Percentiles rank a stretch among this genome's conserved stretches.
Conservation (phyloP, 805 yeast genomes). For the Metschnikowia santaceciliae region DNA sequence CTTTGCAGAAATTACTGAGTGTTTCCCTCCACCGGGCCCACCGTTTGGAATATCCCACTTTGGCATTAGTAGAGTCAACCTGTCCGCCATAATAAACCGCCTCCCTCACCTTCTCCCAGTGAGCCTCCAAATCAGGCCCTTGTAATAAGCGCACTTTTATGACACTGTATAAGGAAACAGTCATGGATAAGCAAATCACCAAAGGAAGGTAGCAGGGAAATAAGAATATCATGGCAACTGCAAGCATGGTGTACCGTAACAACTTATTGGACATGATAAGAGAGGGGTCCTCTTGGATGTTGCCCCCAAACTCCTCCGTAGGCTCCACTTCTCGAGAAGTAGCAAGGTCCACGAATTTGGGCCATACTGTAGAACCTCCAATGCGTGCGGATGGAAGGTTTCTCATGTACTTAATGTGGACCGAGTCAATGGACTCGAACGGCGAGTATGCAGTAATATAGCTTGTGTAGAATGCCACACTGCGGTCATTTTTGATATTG, state of each 20-base stretch:
- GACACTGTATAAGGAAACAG: constrained; percentile 38
- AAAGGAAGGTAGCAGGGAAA: constrained; percentile 52
- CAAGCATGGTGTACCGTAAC: constrained; percentile 22
- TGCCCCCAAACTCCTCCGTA: constrained; percentile 16
- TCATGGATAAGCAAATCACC: constrained; percentile 33
- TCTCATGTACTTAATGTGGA: constrained; percentile 46
- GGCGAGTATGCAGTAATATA: constrained; percentile 73
- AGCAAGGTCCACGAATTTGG: constrained; percentile 51
- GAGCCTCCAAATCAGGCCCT: constrained; percentile 23
- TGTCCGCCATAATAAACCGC: constrained; percentile 31
- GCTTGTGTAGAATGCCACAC: constrained; percentile 84
- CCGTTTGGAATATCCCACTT: constrained; percentile 29
- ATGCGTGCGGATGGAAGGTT: constrained; percentile 41
- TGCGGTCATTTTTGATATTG: constrained; percentile 75
- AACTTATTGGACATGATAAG: constrained; percentile 27
- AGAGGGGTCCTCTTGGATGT: constrained; percentile 38
- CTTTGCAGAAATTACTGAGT: constrained; percentile 35
- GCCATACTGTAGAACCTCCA: constrained; percentile 35
- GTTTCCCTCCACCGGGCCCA: constrained; percentile 23
- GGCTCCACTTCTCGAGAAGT: constrained; percentile 21
- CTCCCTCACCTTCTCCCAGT: constrained; percentile 32
- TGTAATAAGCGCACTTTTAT: constrained; percentile 30
- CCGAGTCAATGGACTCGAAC: constrained; percentile 52
- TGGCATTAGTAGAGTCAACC: constrained; percentile 29
- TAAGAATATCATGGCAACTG: constrained; percentile 24